phyloP scores from a whole-genome alignment of 208 protist genomes.

The Acanthamoeba polyphaga region DNA sequence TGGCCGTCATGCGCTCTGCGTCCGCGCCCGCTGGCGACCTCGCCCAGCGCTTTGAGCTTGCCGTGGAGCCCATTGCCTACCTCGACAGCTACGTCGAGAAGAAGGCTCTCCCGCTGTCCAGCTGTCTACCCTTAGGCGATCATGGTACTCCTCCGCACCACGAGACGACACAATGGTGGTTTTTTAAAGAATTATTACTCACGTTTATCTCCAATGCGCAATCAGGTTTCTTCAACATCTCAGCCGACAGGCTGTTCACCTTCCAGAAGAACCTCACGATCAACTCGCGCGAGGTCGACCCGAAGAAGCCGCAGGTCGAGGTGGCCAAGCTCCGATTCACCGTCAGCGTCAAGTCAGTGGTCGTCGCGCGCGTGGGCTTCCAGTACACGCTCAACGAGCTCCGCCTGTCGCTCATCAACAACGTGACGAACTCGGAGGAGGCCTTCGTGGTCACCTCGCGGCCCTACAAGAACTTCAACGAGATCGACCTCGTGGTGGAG shows the following conservation, averaged over 20 bases:
- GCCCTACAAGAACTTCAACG: constrained; percentile 65
- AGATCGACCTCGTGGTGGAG: constrained; percentile 25
- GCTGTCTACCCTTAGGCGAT: not conserved
- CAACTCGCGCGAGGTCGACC: not conserved
- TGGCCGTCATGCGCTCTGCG: not conserved
- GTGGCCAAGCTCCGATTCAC: not conserved
- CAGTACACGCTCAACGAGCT: constrained; percentile 69
- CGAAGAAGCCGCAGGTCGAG: not conserved
- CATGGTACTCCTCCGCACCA: not conserved
- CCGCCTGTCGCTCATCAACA: not conserved
- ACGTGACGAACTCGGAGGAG: not conserved
- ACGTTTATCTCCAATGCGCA: not conserved
- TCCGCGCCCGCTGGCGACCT: not conserved
- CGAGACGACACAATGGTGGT: not conserved
- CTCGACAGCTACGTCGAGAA: constrained; percentile 16
- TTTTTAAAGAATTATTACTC: not conserved
- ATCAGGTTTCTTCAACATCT: not conserved
- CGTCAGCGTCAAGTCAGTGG: not conserved
- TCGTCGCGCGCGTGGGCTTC: constrained; percentile 40
- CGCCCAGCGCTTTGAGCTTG: constrained; percentile 35
- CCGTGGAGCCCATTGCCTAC: not conserved
- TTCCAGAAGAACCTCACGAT: constrained; percentile 20
- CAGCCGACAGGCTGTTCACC: not conserved
- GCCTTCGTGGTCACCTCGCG: constrained; percentile 5
- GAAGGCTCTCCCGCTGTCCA: not conserved